Conservation (phyloP, 2,329 filamentous ascomycete species). For the Sordariomycetes sp. region DNA sequence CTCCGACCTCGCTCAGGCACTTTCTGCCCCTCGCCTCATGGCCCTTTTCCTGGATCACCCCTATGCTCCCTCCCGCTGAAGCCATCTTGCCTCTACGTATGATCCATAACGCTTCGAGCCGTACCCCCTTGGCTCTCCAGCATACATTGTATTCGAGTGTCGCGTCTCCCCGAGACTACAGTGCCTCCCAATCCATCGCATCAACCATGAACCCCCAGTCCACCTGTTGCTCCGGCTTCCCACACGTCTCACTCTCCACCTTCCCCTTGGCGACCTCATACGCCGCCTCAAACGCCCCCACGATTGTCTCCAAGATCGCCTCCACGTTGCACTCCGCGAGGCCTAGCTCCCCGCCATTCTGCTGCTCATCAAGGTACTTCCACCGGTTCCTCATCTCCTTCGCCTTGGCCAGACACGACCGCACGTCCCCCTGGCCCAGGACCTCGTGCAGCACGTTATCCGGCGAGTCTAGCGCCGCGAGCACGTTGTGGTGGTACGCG, state of each 20-base stretch:
- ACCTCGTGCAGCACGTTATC: slow-evolving; percentile 43
- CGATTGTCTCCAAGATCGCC: slow-evolving; percentile 44
- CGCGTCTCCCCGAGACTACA: neutral
- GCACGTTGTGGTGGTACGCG: slow-evolving; percentile 59
- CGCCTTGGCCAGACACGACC: slow-evolving; percentile 48
- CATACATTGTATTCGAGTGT: too few relatives aligned
- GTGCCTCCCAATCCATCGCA: slow-evolving; percentile 45
- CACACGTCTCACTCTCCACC: slow-evolving; percentile 8
- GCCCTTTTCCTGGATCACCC: neutral
- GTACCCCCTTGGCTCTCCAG: neutral
- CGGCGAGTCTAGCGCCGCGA: slow-evolving; percentile 47
- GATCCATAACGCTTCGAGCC: neutral
- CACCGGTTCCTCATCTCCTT: slow-evolving; percentile 64
- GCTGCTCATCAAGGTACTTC: slow-evolving; percentile 52
- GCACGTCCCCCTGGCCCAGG: slow-evolving; percentile 44
- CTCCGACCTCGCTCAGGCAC: neutral
- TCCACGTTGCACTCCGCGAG: slow-evolving; percentile 53
- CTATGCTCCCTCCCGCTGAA: neutral
- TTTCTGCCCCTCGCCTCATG: neutral
- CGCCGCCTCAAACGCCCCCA: slow-evolving; percentile 48
- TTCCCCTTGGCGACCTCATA: slow-evolving; percentile 32
- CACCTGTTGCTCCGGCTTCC: slow-evolving; percentile 17
- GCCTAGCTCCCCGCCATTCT: slow-evolving; percentile 14
- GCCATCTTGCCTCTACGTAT: neutral
- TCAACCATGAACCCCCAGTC: slow-evolving; percentile 49